A percentile compares a stretch with the other conserved stretches of the same genome.
phyloP scores from a whole-genome alignment of 2,329 filamentous ascomycete genomes.

The Fusarium tanahbumbuense region DNA sequence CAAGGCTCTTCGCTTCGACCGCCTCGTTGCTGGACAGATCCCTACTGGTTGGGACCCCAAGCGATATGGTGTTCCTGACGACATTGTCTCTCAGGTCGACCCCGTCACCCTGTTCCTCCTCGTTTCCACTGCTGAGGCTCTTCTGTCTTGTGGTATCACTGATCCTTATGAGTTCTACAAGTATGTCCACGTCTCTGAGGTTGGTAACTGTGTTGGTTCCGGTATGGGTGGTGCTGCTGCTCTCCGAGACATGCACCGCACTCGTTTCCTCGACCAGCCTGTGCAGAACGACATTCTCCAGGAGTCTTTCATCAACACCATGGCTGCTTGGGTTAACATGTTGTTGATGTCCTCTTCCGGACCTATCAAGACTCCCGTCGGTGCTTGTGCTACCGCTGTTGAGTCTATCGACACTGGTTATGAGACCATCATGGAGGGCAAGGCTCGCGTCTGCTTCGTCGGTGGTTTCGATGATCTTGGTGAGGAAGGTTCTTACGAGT shows the following conservation, averaged over 20 bases:
- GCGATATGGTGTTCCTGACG: conserved; percentile 94
- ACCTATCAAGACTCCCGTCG: conserved; percentile 97
- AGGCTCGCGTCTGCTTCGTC: conserved; percentile 96
- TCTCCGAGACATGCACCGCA: conserved; percentile 97
- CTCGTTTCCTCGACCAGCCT: conserved; percentile 95
- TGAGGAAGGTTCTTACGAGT: conserved; percentile 98
- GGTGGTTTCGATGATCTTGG: conserved; percentile 99
- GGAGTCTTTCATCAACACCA: conserved; percentile 99
- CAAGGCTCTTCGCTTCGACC: conserved; percentile 96
- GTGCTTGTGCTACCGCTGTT: conserved; percentile 95
- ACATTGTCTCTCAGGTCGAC: conserved; percentile 97
- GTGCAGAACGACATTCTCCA: conserved; percentile 99
- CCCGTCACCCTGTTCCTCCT: conserved; percentile 96
- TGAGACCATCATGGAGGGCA: conserved; percentile 98
- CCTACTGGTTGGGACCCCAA: conserved; percentile 98
- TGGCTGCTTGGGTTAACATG: conserved; percentile 99
- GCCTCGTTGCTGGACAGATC: conserved; percentile 95
- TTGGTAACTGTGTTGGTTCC: conserved; percentile 98
- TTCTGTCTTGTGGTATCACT: conserved; percentile 93
- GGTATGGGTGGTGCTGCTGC: conserved; percentile 96
- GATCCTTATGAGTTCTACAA: conserved; percentile 99
- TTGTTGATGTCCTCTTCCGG: conserved; percentile 95
- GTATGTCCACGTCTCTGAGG: conserved; percentile 97
- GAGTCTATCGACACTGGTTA: conserved; percentile 98
- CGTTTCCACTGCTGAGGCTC: conserved; percentile 90